A percentile compares a stretch with the other conserved stretches of the same genome.
These are phyloP conservation scores for Coprinellus aureogranulatus DNA, from an alignment of 768 basidiomycete genomes.

Conservation along the genomic window DNA sequence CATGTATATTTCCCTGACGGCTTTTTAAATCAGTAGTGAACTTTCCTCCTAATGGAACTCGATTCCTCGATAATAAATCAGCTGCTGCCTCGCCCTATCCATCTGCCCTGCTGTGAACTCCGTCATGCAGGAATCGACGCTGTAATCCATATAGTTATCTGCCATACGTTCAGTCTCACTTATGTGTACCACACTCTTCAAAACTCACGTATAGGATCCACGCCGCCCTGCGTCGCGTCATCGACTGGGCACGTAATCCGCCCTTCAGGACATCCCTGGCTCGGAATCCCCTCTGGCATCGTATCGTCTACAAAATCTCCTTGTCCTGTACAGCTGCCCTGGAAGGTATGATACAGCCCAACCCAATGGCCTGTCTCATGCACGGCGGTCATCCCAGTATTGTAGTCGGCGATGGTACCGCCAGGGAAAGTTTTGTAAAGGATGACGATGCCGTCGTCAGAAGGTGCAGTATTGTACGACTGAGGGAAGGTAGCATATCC, in stretches of 20 bases:
- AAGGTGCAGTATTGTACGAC: conserved; percentile 24
- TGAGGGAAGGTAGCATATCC: conserved; percentile 47
- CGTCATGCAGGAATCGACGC: conserved; percentile 5
- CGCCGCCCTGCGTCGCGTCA: background rate
- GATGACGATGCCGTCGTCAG: conserved; percentile 39
- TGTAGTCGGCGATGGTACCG: conserved; percentile 32
- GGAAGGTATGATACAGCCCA: conserved; percentile 46
- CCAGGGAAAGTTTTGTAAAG: conserved; percentile 29
- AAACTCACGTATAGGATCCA: conserved; percentile 18
- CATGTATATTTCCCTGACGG: no score
- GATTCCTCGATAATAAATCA: conserved; percentile 6
- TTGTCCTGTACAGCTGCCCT: conserved; percentile 35
- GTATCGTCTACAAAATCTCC: conserved; percentile 41
- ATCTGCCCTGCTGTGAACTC: conserved; percentile 8
- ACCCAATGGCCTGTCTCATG: conserved; percentile 51
- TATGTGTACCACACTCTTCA: background rate
- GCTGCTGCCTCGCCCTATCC: conserved; percentile 2
- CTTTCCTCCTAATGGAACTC: background rate
- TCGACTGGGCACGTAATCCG: conserved; percentile 21
- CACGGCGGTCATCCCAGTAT: conserved; percentile 35
- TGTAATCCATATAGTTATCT: conserved; percentile 14
- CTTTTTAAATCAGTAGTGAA: no score
- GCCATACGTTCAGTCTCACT: background rate
- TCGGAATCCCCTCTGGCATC: conserved; percentile 34
- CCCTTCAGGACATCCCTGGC: conserved; percentile 26